Conservation (phyloP, 345 rosid species). For the Pugionium dolabratum region DNA sequence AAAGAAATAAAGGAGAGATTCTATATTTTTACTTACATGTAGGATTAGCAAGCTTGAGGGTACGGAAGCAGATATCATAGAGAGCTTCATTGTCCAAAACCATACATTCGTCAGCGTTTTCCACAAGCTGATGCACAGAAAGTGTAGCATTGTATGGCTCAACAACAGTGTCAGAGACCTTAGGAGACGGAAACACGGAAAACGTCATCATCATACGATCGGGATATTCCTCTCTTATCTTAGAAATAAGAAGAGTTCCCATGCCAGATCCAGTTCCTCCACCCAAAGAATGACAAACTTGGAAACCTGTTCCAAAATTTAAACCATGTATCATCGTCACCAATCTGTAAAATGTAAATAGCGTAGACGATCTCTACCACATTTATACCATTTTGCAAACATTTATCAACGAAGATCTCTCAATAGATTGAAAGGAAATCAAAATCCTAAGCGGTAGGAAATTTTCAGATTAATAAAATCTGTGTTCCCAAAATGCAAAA, state of each 20-base stretch:
- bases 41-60: slow-evolving; percentile 44
- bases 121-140: slow-evolving; percentile 47
- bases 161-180: slow-evolving; percentile 43
- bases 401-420: slow-evolving; percentile 6
- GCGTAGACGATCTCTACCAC: not conserved
- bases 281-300: slow-evolving; percentile 36
- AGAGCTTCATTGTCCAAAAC: slow-evolving; percentile 44
- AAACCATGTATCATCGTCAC: not conserved
- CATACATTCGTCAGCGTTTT: slow-evolving; percentile 39
- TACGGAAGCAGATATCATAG: slow-evolving; percentile 48
- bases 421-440: not conserved
- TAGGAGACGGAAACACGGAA: slow-evolving; percentile 38
- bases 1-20: not conserved
- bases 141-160: slow-evolving; percentile 48
- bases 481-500: not conserved
- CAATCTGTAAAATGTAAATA: not conserved
- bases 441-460: too few relatives aligned
- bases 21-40: slow-evolving; percentile 33
- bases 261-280: too few relatives aligned
- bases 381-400: not conserved
- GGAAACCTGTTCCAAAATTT: slow-evolving; percentile 34
- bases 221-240: slow-evolving; percentile 2
- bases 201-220: slow-evolving; percentile 50
- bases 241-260: too few relatives aligned
- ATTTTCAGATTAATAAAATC: too few relatives aligned